Evolutionary conservation across 2,329 filamentous ascomycete genomes (phyloP).

Genomic region (Fusarium sp.): DNA sequence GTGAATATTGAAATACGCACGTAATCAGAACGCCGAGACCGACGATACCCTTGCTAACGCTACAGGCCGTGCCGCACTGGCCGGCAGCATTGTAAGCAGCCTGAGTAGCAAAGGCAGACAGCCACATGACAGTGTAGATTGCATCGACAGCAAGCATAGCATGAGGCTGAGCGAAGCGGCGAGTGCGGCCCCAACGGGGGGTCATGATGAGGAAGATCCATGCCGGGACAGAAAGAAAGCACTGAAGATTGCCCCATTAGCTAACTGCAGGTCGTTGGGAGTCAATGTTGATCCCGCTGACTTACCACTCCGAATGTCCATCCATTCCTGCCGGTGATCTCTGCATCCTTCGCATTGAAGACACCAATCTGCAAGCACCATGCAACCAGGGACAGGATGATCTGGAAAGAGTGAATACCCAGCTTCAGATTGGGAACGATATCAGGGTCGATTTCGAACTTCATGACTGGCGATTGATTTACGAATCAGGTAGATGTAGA

Average conservation of each 20-base stretch:
- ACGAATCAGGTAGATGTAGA: not conserved
- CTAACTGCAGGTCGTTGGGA: not conserved
- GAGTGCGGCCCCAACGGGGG: slow-evolving; percentile 69
- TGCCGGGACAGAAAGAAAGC: slow-evolving; percentile 70
- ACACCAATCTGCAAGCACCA: slow-evolving; percentile 69
- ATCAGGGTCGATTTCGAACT: slow-evolving; percentile 64
- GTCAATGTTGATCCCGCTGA: slow-evolving; percentile 3
- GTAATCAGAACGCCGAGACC: slow-evolving; percentile 69
- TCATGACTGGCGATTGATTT: slow-evolving; percentile 47
- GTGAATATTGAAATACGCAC: slow-evolving; percentile 54
- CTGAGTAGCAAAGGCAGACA: slow-evolving; percentile 72
- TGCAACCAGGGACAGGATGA: slow-evolving; percentile 62
- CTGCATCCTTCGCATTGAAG: slow-evolving; percentile 59
- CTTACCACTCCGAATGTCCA: slow-evolving; percentile 72
- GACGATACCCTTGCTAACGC: slow-evolving; percentile 70
- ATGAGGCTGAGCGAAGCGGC: slow-evolving; percentile 68
- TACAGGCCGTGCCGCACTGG: slow-evolving; percentile 64
- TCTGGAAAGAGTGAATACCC: slow-evolving; percentile 64
- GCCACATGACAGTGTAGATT: slow-evolving; percentile 69
- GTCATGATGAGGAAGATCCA: slow-evolving; percentile 73
- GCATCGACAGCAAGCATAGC: slow-evolving; percentile 67
- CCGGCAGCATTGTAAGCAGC: slow-evolving; percentile 68
- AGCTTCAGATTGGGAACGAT: slow-evolving; percentile 65
- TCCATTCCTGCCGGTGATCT: slow-evolving; percentile 65
- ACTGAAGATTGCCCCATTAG: slow-evolving; percentile 54